These are phyloP conservation scores for Aspergillus bridgeri DNA, from an alignment of 495 filamentous ascomycete genomes.

Conservation along the genomic window DNA sequence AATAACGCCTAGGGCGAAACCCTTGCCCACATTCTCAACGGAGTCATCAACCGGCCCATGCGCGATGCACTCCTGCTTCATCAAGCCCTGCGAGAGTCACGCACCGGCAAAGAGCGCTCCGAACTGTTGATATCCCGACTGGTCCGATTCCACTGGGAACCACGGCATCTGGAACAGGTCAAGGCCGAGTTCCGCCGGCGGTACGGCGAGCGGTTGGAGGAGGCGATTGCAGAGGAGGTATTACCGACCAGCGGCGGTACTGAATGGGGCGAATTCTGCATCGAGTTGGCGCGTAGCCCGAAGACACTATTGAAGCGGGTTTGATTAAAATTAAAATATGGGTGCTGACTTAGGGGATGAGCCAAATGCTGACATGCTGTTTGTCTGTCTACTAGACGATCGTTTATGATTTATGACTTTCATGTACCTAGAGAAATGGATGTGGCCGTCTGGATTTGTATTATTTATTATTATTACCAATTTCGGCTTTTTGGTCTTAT, in stretches of 20 bases:
- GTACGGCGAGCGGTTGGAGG: conserved; percentile 67
- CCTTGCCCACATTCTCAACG: conserved; percentile 93
- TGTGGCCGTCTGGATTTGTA: not conserved
- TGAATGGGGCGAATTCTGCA: conserved; percentile 58
- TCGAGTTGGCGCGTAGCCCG: conserved; percentile 49
- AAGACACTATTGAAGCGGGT: conserved; percentile 8
- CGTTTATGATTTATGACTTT: not conserved
- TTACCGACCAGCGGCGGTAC: conserved; percentile 33
- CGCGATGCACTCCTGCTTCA: conserved; percentile 93
- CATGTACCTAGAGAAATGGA: not conserved
- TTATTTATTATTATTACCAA: not conserved
- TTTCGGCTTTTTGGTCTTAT: not conserved
- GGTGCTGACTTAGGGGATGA: not conserved
- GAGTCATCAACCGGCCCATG: conserved; percentile 90
- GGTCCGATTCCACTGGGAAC: conserved; percentile 83
- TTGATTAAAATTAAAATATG: conserved; percentile 7
- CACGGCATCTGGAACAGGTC: conserved; percentile 65
- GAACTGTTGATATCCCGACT: conserved; percentile 79
- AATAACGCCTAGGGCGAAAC: conserved; percentile 70
- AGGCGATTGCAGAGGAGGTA: conserved; percentile 52
- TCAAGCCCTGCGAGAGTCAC: conserved; percentile 72
- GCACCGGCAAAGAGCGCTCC: conserved; percentile 64
- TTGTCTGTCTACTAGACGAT: not conserved
- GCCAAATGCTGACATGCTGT: too few species aligned
- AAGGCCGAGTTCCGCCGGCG: conserved; percentile 68